phyloP scores from a whole-genome alignment of 2,329 filamentous ascomycete genomes.

The Alternaria sp. region DNA sequence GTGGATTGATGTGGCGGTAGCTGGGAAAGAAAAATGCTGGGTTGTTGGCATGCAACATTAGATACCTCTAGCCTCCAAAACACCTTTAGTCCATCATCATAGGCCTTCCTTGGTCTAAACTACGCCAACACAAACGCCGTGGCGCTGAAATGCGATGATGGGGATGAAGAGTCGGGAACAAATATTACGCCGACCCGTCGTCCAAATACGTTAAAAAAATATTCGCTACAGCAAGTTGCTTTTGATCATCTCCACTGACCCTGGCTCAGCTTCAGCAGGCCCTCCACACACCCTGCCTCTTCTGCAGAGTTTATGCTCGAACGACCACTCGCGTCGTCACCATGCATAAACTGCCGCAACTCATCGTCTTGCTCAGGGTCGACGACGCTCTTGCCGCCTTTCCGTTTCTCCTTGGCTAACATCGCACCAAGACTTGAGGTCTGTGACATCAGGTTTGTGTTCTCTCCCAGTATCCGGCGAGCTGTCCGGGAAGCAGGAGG shows the following conservation, averaged over 20 bases:
- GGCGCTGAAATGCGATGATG: constrained; percentile 12
- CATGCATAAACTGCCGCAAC: constrained; percentile 76
- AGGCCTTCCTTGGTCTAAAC: constrained; percentile 1
- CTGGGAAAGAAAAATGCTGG: background rate
- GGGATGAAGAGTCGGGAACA: background rate
- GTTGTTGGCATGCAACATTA: constrained; percentile 6
- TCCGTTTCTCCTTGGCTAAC: constrained; percentile 45
- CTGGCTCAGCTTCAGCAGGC: constrained; percentile 86
- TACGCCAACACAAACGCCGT: constrained; percentile 1
- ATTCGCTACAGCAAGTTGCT: background rate
- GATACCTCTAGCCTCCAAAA: background rate
- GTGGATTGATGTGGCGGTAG: constrained; percentile 1
- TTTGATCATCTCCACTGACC: constrained; percentile 76
- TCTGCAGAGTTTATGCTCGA: constrained; percentile 59
- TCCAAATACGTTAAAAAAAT: background rate
- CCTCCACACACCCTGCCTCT: constrained; percentile 88
- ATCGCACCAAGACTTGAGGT: constrained; percentile 49
- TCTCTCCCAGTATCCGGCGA: constrained; percentile 60
- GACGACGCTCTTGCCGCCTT: constrained; percentile 41
- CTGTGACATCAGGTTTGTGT: constrained; percentile 53
- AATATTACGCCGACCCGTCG: constrained; percentile 4
- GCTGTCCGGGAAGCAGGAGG: constrained; percentile 43
- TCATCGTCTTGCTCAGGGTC: constrained; percentile 67
- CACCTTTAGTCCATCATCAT: constrained; percentile 3
- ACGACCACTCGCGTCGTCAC: constrained; percentile 66